Conservation (phyloP, 2,329 filamentous ascomycete genomes). For the Aureobasidium sp. region DNA sequence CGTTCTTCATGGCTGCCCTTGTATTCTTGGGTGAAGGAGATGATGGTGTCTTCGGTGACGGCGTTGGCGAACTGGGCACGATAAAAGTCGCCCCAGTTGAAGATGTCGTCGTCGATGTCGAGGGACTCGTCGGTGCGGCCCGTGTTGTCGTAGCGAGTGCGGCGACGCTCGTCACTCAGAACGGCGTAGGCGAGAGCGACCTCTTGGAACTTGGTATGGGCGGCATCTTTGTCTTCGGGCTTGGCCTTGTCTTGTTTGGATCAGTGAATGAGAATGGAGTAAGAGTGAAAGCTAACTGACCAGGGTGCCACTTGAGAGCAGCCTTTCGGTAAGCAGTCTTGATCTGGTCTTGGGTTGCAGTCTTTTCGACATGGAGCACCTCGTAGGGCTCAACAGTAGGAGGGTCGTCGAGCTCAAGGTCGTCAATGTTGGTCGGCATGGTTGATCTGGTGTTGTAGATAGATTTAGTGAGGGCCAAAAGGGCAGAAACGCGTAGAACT, state of each 20-base stretch:
- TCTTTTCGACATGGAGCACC: slow-evolving; percentile 60
- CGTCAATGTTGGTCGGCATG: slow-evolving; percentile 31
- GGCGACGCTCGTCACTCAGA: slow-evolving; percentile 71
- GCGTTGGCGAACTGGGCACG: slow-evolving; percentile 70
- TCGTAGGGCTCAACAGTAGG: slow-evolving; percentile 70
- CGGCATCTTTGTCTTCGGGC: slow-evolving; percentile 57
- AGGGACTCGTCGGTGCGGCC: slow-evolving; percentile 77
- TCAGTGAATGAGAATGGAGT: neutral
- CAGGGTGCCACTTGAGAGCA: slow-evolving; percentile 70
- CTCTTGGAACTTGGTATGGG: slow-evolving; percentile 75
- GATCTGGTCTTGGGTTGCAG: slow-evolving; percentile 68
- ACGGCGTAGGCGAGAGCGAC: slow-evolving; percentile 92
- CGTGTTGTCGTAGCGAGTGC: slow-evolving; percentile 80
- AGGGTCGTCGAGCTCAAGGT: slow-evolving; percentile 47
- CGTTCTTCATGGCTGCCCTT: slow-evolving; percentile 80
- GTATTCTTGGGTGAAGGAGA: slow-evolving; percentile 67
- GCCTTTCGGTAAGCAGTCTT: slow-evolving; percentile 90
- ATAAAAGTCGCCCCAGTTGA: slow-evolving; percentile 89
- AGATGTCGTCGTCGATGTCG: slow-evolving; percentile 58
- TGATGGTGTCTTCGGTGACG: slow-evolving; percentile 64
- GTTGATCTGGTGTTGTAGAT: neutral
- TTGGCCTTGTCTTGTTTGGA: slow-evolving; percentile 58
- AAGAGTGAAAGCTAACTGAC: neutral
- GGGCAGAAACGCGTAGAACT: neutral
- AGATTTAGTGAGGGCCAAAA: neutral